These are phyloP conservation scores for Phytomonas francai DNA, from an alignment of 208 protist species.

Conservation along the genomic window DNA sequence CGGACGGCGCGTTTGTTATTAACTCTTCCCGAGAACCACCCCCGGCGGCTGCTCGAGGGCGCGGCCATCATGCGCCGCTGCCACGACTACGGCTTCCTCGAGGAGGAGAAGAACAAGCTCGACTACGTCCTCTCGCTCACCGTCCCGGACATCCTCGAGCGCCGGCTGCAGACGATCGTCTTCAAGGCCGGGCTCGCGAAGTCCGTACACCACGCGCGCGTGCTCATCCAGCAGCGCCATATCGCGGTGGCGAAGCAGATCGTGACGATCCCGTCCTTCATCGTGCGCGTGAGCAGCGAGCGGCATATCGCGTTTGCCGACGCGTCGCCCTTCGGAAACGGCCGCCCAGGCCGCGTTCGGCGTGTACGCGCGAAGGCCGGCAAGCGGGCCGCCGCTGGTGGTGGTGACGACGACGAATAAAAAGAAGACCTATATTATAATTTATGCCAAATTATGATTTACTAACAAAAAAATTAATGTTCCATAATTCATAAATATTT, in stretches of 20 bases:
- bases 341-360: conserved; percentile 94
- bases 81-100: conserved; percentile 97
- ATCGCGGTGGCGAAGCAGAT: conserved; percentile 99
- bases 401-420: conserved; percentile 54
- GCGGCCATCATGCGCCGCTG: conserved; percentile 98
- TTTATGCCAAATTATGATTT: conserved; percentile 1
- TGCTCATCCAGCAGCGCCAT: conserved; percentile 99
- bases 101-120: conserved; percentile 98
- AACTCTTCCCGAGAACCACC: conserved; percentile 98
- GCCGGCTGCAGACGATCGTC: conserved; percentile 99
- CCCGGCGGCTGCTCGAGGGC: conserved; percentile 96
- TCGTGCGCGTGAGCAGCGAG: conserved; percentile 97
- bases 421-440: neutral
- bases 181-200: conserved; percentile 98
- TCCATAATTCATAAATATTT: neutral
- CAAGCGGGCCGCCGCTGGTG: conserved; percentile 61
- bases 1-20: conserved; percentile 98
- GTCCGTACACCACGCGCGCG: conserved; percentile 99
- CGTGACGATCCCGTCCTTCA: conserved; percentile 99
- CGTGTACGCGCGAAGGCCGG: conserved; percentile 79
- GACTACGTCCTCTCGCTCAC: conserved; percentile 99
- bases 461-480: neutral
- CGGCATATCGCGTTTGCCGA: conserved; percentile 98
- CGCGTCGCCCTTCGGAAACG: conserved; percentile 94
- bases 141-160: conserved; percentile 98